Conservation (phyloP, 2,329 filamentous ascomycete species). For the Aspergillus glaucus region DNA sequence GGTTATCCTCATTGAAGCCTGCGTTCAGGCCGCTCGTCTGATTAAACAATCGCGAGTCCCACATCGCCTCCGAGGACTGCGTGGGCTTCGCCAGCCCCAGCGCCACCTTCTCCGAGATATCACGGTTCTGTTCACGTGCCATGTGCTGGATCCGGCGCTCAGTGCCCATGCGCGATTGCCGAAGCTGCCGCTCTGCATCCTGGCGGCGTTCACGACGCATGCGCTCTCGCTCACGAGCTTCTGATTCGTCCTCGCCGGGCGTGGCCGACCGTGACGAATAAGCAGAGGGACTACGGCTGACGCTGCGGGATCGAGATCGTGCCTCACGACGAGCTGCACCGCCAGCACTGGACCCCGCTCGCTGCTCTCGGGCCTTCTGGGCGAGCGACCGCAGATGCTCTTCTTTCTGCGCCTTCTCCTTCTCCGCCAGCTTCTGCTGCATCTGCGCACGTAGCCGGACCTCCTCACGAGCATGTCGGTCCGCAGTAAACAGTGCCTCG, state of each 20-base stretch:
- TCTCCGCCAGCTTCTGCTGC: slow-evolving; percentile 94
- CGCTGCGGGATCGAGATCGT: slow-evolving; percentile 41
- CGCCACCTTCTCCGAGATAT: slow-evolving; percentile 95
- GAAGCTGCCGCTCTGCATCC: slow-evolving; percentile 81
- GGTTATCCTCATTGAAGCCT: slow-evolving; percentile 95
- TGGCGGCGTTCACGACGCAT: slow-evolving; percentile 69
- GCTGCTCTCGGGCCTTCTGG: slow-evolving; percentile 84
- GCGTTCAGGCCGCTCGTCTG: slow-evolving; percentile 83
- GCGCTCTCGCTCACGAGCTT: slow-evolving; percentile 67
- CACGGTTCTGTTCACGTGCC: slow-evolving; percentile 89
- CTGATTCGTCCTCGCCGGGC: slow-evolving; percentile 60
- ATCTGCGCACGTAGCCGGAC: slow-evolving; percentile 86
- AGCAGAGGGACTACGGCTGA: slow-evolving; percentile 36
- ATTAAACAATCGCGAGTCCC: slow-evolving; percentile 92
- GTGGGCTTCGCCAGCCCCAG: slow-evolving; percentile 92
- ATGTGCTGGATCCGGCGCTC: slow-evolving; percentile 88
- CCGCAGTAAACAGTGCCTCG: slow-evolving; percentile 88
- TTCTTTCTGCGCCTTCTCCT: slow-evolving; percentile 91
- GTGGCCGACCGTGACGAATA: slow-evolving; percentile 41
- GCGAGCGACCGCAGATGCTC: slow-evolving; percentile 82
- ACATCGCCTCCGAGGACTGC: slow-evolving; percentile 88
- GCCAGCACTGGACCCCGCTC: slow-evolving; percentile 41
- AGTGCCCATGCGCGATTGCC: slow-evolving; percentile 91
- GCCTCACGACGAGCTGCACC: slow-evolving; percentile 37
- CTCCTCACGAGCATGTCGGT: slow-evolving; percentile 90